These are phyloP conservation scores for Syzygium jambos DNA, from an alignment of 345 rosid genomes.

Conservation along the genomic window DNA sequence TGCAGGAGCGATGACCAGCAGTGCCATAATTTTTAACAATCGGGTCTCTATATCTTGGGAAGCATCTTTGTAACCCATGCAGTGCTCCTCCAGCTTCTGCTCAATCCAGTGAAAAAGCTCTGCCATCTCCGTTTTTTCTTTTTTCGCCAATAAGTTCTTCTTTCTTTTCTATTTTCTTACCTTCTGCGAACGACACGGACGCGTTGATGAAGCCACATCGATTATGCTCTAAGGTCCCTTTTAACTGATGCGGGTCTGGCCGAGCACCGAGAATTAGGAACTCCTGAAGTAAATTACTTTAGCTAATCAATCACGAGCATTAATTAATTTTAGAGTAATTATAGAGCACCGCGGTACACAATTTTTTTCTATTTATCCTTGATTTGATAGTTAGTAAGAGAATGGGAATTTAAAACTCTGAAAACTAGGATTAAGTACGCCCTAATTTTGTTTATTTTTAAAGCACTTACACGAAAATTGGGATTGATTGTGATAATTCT, in stretches of 20 bases:
- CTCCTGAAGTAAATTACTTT: too few species aligned
- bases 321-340: too few species aligned
- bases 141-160: too few species aligned
- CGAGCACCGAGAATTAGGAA: too few species aligned
- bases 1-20: neutral
- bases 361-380: too few species aligned
- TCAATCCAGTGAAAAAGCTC: neutral
- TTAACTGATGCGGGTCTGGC: too few species aligned
- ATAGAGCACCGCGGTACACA: too few species aligned
- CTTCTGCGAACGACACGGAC: neutral
- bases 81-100: rapidly evolving
- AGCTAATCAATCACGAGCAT: too few species aligned
- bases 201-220: neutral
- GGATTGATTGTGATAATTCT: too few species aligned
- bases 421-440: neutral
- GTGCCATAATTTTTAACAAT: neutral
- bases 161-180: neutral
- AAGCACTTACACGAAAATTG: too few species aligned
- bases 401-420: neutral
- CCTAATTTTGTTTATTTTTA: too few species aligned
- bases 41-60: neutral
- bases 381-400: neutral
- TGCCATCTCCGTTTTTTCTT: neutral
- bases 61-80: neutral
- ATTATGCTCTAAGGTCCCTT: too few species aligned